Percentiles rank a stretch among this genome's conserved stretches.
Evolutionary conservation across 495 filamentous ascomycete species (phyloP).

Genomic region (Penicillium salamii): DNA sequence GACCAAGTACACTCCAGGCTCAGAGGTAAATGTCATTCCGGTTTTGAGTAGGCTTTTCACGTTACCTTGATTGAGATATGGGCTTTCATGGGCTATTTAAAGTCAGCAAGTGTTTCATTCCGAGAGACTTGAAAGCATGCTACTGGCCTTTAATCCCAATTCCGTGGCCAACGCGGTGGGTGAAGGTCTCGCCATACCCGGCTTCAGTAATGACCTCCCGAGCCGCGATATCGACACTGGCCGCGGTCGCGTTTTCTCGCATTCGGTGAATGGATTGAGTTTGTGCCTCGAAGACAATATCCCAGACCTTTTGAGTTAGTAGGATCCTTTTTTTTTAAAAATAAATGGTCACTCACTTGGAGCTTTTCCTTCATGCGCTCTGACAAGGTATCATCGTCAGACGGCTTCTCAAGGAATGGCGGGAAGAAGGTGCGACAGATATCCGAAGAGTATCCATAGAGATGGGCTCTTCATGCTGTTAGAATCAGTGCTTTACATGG

Average conservation of each 20-base stretch:
- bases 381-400: slow-evolving; percentile 1
- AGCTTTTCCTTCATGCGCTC: slow-evolving; percentile 41
- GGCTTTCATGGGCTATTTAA: slow-evolving; percentile 47
- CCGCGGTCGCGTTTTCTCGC: slow-evolving; percentile 43
- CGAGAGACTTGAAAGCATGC: neutral
- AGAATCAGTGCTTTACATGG: neutral
- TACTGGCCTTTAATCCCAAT: slow-evolving; percentile 51
- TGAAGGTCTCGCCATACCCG: slow-evolving; percentile 50
- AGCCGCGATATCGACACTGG: slow-evolving; percentile 52
- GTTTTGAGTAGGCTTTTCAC: slow-evolving; percentile 30
- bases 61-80: slow-evolving; percentile 56
- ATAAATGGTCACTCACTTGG: slow-evolving; percentile 11
- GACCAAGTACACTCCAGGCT: slow-evolving; percentile 54
- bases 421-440: slow-evolving; percentile 56
- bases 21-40: slow-evolving; percentile 55
- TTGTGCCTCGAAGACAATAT: slow-evolving; percentile 51
- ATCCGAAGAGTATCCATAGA: slow-evolving; percentile 56
- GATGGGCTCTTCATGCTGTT: slow-evolving; percentile 40
- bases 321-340: neutral
- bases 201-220: slow-evolving; percentile 47
- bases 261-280: slow-evolving; percentile 41
- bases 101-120: neutral
- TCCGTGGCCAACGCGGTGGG: slow-evolving; percentile 56
- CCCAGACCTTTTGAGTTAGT: slow-evolving; percentile 35
- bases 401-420: slow-evolving; percentile 27